A percentile compares a stretch with the other conserved stretches of the same genome.
Evolutionary conservation across 2,329 filamentous ascomycete species (phyloP).

Genomic region (Pyrenophora tritici-repentis): DNA sequence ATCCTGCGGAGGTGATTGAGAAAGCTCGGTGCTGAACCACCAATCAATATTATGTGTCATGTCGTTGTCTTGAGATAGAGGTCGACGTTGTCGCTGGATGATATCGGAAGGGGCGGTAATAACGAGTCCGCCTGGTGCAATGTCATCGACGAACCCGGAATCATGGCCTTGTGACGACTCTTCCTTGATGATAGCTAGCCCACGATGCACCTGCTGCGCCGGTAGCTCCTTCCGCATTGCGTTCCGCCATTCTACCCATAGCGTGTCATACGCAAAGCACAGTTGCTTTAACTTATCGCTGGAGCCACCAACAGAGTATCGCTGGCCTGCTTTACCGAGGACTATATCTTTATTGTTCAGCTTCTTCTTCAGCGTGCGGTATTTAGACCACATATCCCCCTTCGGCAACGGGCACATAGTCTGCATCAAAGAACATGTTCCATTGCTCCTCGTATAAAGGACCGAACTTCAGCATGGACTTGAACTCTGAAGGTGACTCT

Average conservation of each 20-base stretch:
- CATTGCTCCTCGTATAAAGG: conserved; percentile 15
- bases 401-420: background rate
- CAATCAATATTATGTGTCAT: too few relatives aligned
- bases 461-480: conserved; percentile 15
- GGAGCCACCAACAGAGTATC: background rate
- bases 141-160: too few relatives aligned
- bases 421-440: conserved; percentile 4
- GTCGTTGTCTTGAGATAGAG: too few relatives aligned
- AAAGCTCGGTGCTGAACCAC: too few relatives aligned
- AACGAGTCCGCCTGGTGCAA: background rate
- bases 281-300: conserved; percentile 3
- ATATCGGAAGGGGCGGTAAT: too few relatives aligned
- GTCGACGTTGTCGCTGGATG: too few relatives aligned
- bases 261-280: conserved; percentile 8
- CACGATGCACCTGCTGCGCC: background rate
- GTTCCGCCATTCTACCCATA: conserved; percentile 3
- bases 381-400: background rate
- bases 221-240: background rate
- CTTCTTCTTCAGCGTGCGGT: background rate
- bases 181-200: background rate
- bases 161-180: background rate
- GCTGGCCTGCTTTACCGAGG: conserved; percentile 9
- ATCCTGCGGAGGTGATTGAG: too few relatives aligned
- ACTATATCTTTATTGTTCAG: conserved; percentile 13
- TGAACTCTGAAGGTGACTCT: conserved; percentile 1